Percentiles rank a stretch among this genome's conserved stretches.
These are phyloP conservation scores for Pichia nakasei DNA, from an alignment of 805 yeast genomes.

Conservation along the genomic window DNA sequence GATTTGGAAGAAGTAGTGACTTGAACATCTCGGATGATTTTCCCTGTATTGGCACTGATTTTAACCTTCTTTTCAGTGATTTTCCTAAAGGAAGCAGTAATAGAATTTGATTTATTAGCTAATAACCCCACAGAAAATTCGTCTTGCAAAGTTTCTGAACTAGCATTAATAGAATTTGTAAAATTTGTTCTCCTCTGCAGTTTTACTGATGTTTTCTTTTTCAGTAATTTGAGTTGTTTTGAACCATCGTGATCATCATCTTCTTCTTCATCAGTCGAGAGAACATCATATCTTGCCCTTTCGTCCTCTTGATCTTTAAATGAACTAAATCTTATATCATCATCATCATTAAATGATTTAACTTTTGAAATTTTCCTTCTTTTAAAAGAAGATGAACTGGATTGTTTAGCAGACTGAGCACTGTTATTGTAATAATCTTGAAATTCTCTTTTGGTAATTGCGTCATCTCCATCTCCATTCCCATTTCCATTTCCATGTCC, in stretches of 20 bases:
- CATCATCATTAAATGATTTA: slow-evolving; percentile 6
- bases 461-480: slow-evolving; percentile 20
- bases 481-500: slow-evolving; percentile 21
- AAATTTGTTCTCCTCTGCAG: slow-evolving; percentile 41
- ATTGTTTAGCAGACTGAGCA: slow-evolving; percentile 18
- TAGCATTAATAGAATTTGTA: neutral
- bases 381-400: slow-evolving; percentile 12
- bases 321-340: slow-evolving; percentile 7
- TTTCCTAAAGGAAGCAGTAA: slow-evolving; percentile 23
- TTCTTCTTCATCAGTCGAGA: slow-evolving; percentile 15
- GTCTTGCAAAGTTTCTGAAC: slow-evolving; percentile 4
- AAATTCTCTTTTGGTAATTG: slow-evolving; percentile 3
- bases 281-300: slow-evolving; percentile 3
- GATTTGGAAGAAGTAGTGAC: slow-evolving; percentile 23
- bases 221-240: slow-evolving; percentile 30
- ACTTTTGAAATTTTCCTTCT: slow-evolving; percentile 6
- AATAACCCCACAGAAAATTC: slow-evolving; percentile 16
- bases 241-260: slow-evolving; percentile 26
- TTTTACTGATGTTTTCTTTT: slow-evolving; percentile 31
- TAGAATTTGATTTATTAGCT: slow-evolving; percentile 18
- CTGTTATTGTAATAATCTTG: slow-evolving; percentile 12
- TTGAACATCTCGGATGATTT: slow-evolving; percentile 21
- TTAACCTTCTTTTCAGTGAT: slow-evolving; percentile 11
- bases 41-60: slow-evolving; percentile 19
- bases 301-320: slow-evolving; percentile 9